These are phyloP conservation scores for Huiozyma naganishii DNA, from an alignment of 805 yeast species.

Conservation along the genomic window DNA sequence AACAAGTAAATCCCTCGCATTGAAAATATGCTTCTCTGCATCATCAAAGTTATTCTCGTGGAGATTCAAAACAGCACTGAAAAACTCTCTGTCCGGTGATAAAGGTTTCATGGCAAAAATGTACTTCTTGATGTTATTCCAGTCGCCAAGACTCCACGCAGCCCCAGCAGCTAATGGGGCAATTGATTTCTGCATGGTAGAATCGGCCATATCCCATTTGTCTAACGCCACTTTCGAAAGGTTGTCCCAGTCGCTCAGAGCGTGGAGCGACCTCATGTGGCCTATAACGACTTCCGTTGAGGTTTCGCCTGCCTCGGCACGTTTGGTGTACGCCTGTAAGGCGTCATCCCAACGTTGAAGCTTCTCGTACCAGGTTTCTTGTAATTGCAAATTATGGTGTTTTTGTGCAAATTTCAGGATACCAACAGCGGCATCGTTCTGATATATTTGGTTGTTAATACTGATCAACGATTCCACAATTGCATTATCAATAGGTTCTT, in stretches of 20 bases:
- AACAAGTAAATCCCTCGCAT: conserved; percentile 79
- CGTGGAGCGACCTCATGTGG: conserved; percentile 92
- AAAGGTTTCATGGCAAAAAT: conserved; percentile 81
- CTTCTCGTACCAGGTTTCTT: conserved; percentile 95
- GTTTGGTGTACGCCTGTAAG: conserved; percentile 68
- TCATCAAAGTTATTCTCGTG: conserved; percentile 77
- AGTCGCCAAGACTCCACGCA: conserved; percentile 92
- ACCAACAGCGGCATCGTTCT: conserved; percentile 94
- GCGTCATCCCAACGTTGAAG: conserved; percentile 97
- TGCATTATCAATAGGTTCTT: conserved; percentile 73
- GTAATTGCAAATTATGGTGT: conserved; percentile 76
- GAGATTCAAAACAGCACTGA: conserved; percentile 73
- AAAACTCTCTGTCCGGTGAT: conserved; percentile 89
- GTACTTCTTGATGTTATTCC: conserved; percentile 90
- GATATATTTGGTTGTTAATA: conserved; percentile 87
- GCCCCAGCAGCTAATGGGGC: conserved; percentile 98
- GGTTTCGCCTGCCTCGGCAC: conserved; percentile 43
- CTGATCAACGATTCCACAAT: conserved; percentile 84
- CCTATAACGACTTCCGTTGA: conserved; percentile 86
- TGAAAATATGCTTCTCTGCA: conserved; percentile 63
- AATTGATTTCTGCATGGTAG: conserved; percentile 64
- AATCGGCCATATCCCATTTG: conserved; percentile 65
- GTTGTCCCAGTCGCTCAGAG: conserved; percentile 94
- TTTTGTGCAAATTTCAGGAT: conserved; percentile 85
- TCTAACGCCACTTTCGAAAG: conserved; percentile 73